A percentile compares a stretch with the other conserved stretches of the same genome.
phyloP scores from a whole-genome alignment of 1,139 yeast genomes.

The Sugiyamaella castrensis region DNA sequence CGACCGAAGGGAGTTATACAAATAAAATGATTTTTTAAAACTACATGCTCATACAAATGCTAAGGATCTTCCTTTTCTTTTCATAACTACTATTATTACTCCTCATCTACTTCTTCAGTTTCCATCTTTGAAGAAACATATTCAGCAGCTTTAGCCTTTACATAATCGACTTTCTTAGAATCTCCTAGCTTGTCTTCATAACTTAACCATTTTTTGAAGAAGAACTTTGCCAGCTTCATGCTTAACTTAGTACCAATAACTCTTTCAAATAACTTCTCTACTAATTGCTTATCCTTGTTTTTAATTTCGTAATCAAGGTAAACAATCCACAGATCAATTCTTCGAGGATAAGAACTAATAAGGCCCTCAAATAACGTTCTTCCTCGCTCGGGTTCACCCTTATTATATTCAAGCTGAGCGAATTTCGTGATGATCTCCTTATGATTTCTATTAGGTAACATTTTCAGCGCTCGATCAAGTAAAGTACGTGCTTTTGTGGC shows the following conservation, averaged over 20 bases:
- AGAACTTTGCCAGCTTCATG: conserved; percentile 92
- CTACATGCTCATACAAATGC: conserved; percentile 9
- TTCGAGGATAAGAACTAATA: conserved; percentile 83
- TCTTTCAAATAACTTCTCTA: conserved; percentile 79
- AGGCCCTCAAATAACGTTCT: conserved; percentile 93
- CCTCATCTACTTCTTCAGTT: conserved; percentile 7
- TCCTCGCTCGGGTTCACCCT: conserved; percentile 92
- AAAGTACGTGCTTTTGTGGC: conserved; percentile 64
- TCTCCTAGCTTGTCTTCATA: conserved; percentile 72
- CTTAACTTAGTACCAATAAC: conserved; percentile 61
- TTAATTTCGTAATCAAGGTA: conserved; percentile 91
- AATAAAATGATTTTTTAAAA: conserved; percentile 6
- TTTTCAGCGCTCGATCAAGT: conserved; percentile 68
- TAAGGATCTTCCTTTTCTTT: neutral
- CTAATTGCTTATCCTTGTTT: conserved; percentile 55
- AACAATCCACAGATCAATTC: conserved; percentile 92
- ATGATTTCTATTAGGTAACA: conserved; percentile 65
- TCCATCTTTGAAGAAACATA: conserved; percentile 44
- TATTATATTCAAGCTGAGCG: conserved; percentile 80
- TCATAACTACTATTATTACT: neutral
- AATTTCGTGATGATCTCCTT: conserved; percentile 80
- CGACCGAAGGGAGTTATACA: too few species aligned
- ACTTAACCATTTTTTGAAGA: conserved; percentile 87
- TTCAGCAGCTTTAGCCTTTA: conserved; percentile 88
- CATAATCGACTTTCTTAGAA: conserved; percentile 71